phyloP scores from a whole-genome alignment of 1,139 yeast species.

The Kodamaea arcana region DNA sequence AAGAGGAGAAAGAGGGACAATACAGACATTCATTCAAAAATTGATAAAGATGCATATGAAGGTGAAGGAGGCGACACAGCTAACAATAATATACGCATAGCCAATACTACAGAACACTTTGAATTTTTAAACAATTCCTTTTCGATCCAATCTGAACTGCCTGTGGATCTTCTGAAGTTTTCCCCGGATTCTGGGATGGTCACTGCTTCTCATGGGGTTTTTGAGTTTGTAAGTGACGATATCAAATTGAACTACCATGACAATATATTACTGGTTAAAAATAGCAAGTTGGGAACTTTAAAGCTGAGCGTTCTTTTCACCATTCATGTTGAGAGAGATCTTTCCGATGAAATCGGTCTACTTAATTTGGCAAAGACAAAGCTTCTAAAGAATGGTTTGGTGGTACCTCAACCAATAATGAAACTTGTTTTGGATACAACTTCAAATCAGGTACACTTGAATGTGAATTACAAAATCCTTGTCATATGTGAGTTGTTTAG shows the following conservation, averaged over 20 bases:
- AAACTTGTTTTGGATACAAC: constrained; percentile 5
- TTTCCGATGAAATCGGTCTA: constrained; percentile 8
- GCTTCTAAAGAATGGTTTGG: constrained; percentile 10
- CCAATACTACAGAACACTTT: constrained; percentile 1
- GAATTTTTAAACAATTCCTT: constrained; percentile 3
- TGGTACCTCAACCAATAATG: constrained; percentile 7
- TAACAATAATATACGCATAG: background rate
- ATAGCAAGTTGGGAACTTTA: constrained; percentile 6
- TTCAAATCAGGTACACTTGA: constrained; percentile 5
- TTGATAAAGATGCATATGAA: no score
- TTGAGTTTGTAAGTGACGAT: constrained; percentile 8
- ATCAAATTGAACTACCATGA: constrained; percentile 9
- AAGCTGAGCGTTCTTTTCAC: background rate
- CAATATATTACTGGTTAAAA: constrained; percentile 9
- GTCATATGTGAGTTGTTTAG: constrained; percentile 10
- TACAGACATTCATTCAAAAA: background rate
- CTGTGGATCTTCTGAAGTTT: constrained; percentile 4
- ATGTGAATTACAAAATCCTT: constrained; percentile 8
- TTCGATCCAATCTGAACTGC: constrained; percentile 1
- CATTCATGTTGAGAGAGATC: background rate
- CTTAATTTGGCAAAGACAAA: constrained; percentile 10
- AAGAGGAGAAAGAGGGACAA: constrained; percentile 7
- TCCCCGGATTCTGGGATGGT: background rate
- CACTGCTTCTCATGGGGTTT: background rate
- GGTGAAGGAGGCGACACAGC: no score